Evolutionary conservation across 768 basidiomycete genomes (phyloP), one percentile per base, ranked within the genome.

Genomic region (Hygrophorus russula): DNA sequence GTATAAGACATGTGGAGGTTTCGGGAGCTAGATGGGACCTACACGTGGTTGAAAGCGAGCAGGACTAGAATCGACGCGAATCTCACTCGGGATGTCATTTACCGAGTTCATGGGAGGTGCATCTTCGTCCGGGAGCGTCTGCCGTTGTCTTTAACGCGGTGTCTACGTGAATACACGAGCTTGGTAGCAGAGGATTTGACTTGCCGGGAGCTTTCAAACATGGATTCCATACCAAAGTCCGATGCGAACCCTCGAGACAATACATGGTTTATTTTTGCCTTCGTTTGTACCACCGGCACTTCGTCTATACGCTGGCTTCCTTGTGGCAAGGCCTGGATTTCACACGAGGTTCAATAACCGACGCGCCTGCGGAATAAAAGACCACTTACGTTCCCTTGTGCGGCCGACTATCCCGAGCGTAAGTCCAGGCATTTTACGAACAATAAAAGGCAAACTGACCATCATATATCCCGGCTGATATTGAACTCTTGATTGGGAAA

Each of bases 391-490:
- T 74, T 75, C 44, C 64, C 72, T 57, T 82, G 82, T 5, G 76
- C 74, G 12, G 73, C 68, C 44, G 78, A 80, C 80, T 82, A 41
- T 8, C 17, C 19, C 29, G 19, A 20, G 41, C 13, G 35, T 42
- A 12, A 46, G 17, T 27, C 37, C n/a, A 32, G 15, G 18, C 24
- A 37, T 30, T 2, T 37, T 34, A 27, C 28, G 33, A 36, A 46
- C 18, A 17, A 43, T 35, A 20, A 42, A 8, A 47, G 24, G 36
- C 37, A 31, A 17, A 52, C 77, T 46, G 38, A 86, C 85, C 79
- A 89, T 74, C 42, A 89, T 67, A 58, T 87, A 89, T 3, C 85
- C 85, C 29, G 82, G 70, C 53, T 87, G 85, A 57, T 88, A 88
- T 51, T 82, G 82, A 43, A 79, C 76, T 50, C 82, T 69, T 2